Percentiles rank a stretch among this genome's conserved stretches.
Conservation (phyloP, 495 filamentous ascomycete genomes). For the Darksidea phi region DNA sequence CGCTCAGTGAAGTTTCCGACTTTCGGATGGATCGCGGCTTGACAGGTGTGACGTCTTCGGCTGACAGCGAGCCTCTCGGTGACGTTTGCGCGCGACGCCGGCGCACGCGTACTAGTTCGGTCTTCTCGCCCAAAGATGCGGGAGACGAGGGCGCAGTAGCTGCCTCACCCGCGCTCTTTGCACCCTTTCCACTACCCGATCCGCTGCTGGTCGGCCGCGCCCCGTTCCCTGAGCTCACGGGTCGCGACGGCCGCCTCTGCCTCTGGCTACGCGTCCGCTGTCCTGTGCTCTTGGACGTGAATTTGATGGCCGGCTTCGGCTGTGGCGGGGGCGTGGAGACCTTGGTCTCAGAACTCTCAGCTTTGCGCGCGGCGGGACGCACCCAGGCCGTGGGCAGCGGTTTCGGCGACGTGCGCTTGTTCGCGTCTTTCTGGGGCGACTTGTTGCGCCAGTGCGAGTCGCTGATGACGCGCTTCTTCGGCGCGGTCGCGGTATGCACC, state of each 20-base stretch:
- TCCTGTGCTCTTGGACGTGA: constrained; percentile 11
- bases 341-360: constrained; percentile 14
- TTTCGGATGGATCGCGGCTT: constrained; percentile 8
- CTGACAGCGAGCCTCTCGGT: constrained; percentile 21
- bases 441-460: constrained; percentile 47
- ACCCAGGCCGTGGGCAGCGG: constrained; percentile 35
- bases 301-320: constrained; percentile 15
- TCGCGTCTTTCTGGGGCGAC: constrained; percentile 27
- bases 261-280: constrained; percentile 14
- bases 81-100: constrained; percentile 14
- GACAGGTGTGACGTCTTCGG: constrained; percentile 19
- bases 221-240: constrained; percentile 26
- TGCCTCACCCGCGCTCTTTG: constrained; percentile 14
- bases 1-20: constrained; percentile 13
- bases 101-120: constrained; percentile 8
- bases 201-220: constrained; percentile 28
- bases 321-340: constrained; percentile 13
- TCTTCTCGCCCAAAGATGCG: constrained; percentile 7
- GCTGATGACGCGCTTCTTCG: constrained; percentile 48
- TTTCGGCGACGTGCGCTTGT: constrained; percentile 21
- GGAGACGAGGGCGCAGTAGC: constrained; percentile 14
- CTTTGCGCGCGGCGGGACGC: constrained; percentile 20
- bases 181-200: constrained; percentile 24
- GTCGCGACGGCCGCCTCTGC: constrained; percentile 25
- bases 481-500: constrained; percentile 40